A percentile compares a stretch with the other conserved stretches of the same genome.
Evolutionary conservation across 1,284 basidiomycete genomes (phyloP).

Genomic region (Ustanciosporium gigantosporum): DNA sequence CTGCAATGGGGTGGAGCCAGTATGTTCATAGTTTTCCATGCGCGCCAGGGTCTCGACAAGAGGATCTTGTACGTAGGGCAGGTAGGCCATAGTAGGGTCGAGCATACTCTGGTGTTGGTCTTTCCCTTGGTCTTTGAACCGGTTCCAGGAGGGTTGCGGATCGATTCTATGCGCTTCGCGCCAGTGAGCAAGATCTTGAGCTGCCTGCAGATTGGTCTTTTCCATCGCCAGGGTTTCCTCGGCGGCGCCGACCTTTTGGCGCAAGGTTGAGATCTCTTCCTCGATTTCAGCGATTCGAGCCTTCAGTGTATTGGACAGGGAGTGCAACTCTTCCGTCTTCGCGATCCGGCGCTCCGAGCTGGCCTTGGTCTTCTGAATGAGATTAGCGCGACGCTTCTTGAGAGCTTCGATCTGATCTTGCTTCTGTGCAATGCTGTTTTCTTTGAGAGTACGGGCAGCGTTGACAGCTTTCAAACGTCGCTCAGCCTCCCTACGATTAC

Average conservation of each 20-base stretch:
- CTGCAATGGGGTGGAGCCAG: neutral
- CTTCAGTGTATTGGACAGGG: neutral
- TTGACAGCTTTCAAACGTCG: constrained; percentile 77
- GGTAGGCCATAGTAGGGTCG: constrained; percentile 21
- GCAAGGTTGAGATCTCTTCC: constrained; percentile 1
- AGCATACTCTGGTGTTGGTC: constrained; percentile 9
- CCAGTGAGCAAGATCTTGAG: neutral
- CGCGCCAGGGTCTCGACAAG: constrained; percentile 28
- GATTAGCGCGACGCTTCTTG: constrained; percentile 65
- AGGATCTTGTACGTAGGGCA: constrained; percentile 24
- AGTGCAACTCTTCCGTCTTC: constrained; percentile 13
- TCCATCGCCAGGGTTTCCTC: neutral
- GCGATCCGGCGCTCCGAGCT: constrained; percentile 27
- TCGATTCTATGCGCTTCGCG: neutral
- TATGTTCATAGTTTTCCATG: constrained; percentile 7
- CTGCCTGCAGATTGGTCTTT: neutral
- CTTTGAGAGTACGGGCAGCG: constrained; percentile 63
- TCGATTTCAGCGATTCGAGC: constrained; percentile 1
- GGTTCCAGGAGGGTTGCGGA: neutral
- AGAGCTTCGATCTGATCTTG: constrained; percentile 72
- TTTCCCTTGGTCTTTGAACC: neutral
- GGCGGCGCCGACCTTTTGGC: neutral
- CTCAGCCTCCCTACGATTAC: constrained; percentile 78
- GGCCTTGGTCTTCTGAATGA: constrained; percentile 34
- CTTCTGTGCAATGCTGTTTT: constrained; percentile 63